Conservation (phyloP, 768 basidiomycete species). For the Leccinum boreale region DNA sequence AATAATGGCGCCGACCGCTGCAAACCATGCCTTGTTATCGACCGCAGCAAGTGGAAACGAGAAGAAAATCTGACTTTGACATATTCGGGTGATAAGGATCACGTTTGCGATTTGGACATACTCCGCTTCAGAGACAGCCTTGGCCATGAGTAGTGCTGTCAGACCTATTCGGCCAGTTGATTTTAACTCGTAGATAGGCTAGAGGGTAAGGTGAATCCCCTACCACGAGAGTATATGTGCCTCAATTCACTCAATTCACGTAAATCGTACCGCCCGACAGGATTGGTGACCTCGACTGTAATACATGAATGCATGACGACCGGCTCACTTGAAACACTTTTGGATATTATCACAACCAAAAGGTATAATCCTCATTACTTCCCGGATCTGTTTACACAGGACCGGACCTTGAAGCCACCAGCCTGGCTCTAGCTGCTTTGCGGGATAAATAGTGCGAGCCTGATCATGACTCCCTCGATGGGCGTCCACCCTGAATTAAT, state of each 20-base stretch:
- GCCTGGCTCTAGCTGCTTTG: too few relatives aligned
- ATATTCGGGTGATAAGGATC: conserved; percentile 4
- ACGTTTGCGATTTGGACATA: not conserved
- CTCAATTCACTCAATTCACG: not conserved
- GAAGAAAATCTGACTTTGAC: conserved; percentile 10
- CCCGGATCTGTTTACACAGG: not conserved
- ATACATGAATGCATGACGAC: not conserved
- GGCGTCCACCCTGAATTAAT: not conserved
- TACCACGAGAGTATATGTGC: not conserved
- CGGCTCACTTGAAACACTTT: not conserved
- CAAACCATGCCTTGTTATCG: not conserved
- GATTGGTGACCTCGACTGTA: too few relatives aligned
- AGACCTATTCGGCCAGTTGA: not conserved
- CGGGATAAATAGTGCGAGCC: too few relatives aligned
- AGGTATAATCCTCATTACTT: not conserved
- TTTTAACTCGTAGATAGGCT: not conserved
- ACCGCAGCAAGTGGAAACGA: not conserved
- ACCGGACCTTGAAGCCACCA: not conserved
- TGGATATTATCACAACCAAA: not conserved
- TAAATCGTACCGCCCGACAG: not conserved
- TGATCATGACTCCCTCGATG: too few relatives aligned
- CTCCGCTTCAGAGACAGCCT: not conserved
- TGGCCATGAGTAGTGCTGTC: not conserved
- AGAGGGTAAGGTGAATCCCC: not conserved
- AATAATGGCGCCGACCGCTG: conserved; percentile 7